phyloP scores from a whole-genome alignment of 768 basidiomycete genomes.

The Punctularia strigosozonata region DNA sequence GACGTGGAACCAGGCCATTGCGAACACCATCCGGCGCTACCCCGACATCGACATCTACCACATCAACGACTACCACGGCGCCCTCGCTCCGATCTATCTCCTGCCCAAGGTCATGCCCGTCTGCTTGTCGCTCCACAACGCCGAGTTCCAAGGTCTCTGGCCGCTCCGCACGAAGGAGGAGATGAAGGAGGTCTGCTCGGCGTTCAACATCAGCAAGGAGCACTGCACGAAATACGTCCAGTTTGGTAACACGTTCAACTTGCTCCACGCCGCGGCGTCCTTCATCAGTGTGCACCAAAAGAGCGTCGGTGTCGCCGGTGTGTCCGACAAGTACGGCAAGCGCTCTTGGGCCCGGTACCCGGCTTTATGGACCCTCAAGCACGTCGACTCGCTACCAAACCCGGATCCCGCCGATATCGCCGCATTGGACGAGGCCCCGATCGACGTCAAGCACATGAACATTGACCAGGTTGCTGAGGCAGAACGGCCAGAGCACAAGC shows the following conservation, averaged over 20 bases:
- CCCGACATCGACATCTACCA: slow-evolving; percentile 91
- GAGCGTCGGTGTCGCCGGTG: slow-evolving; percentile 88
- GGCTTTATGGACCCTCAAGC: slow-evolving; percentile 90
- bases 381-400: slow-evolving; percentile 91
- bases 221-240: slow-evolving; percentile 95
- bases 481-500: slow-evolving; percentile 83
- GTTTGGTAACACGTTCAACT: slow-evolving; percentile 95
- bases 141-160: slow-evolving; percentile 97
- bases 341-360: slow-evolving; percentile 96
- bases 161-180: slow-evolving; percentile 93
- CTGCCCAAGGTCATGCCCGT: slow-evolving; percentile 84
- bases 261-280: slow-evolving; percentile 86
- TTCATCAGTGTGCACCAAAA: slow-evolving; percentile 92
- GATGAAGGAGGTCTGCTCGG: slow-evolving; percentile 97
- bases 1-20: slow-evolving; percentile 96
- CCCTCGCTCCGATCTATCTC: slow-evolving; percentile 82
- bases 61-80: slow-evolving; percentile 92
- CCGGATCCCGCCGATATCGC: slow-evolving; percentile 94
- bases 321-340: slow-evolving; percentile 96
- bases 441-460: slow-evolving; percentile 58
- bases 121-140: slow-evolving; percentile 90
- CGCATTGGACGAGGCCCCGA: slow-evolving; percentile 72
- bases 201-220: slow-evolving; percentile 95
- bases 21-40: slow-evolving; percentile 76
- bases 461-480: slow-evolving; percentile 77